Evolutionary conservation across 2,329 filamentous ascomycete species (phyloP).

Genomic region (Lizonia empirigonia): DNA sequence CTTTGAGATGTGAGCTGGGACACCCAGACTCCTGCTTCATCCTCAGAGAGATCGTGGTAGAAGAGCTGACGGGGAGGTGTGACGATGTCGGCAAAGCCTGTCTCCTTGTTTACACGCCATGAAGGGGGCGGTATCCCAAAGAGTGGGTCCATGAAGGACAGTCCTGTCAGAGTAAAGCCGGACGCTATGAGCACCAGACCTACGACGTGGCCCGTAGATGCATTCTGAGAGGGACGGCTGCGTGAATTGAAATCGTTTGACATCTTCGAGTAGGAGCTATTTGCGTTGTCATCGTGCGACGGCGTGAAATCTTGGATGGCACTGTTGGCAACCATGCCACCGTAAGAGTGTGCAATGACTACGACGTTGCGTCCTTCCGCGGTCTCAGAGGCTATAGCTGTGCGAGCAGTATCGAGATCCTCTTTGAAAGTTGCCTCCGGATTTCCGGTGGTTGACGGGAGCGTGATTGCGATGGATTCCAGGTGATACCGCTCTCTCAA

Average conservation of each 20-base stretch:
- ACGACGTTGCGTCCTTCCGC: conserved; percentile 49
- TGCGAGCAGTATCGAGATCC: conserved; percentile 18
- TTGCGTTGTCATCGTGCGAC: background rate
- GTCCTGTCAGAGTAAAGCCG: conserved; percentile 22
- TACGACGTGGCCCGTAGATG: conserved; percentile 18
- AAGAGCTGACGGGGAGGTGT: conserved; percentile 51
- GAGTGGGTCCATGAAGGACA: conserved; percentile 23
- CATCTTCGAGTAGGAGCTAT: too few species aligned
- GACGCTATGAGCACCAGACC: conserved; percentile 23
- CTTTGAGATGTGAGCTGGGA: conserved; percentile 51
- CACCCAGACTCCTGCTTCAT: conserved; percentile 54
- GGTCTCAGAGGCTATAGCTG: conserved; percentile 13
- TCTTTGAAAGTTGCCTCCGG: conserved; percentile 22
- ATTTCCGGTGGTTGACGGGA: conserved; percentile 18
- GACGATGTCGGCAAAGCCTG: conserved; percentile 52
- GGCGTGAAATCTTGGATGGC: conserved; percentile 53
- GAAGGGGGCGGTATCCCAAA: conserved; percentile 18
- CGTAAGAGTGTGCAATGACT: conserved; percentile 58
- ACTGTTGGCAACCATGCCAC: conserved; percentile 55
- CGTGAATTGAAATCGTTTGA: too few species aligned
- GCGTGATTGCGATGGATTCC: conserved; percentile 11
- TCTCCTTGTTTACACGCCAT: conserved; percentile 27
- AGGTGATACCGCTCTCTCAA: conserved; percentile 8
- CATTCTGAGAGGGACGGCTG: too few species aligned
- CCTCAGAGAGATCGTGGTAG: conserved; percentile 57